Evolutionary conservation across 305 asterid species (phyloP).

Genomic region (Fraxinus sp.): DNA sequence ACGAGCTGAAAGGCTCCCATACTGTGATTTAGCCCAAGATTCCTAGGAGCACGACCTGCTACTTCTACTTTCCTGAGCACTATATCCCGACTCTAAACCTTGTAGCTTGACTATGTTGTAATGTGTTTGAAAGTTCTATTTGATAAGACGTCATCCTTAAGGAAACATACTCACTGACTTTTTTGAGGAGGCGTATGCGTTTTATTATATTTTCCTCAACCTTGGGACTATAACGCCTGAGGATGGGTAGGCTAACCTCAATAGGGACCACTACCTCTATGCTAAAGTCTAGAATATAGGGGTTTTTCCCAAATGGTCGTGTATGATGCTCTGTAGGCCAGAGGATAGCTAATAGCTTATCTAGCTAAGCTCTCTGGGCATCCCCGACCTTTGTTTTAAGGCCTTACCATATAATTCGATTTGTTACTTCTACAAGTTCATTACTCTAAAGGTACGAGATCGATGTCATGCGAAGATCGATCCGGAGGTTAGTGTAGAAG

Average conservation of each 20-base stretch:
- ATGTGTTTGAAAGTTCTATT: no score
- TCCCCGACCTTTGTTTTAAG: background rate
- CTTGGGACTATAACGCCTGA: background rate
- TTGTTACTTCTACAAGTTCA: background rate
- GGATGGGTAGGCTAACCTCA: background rate
- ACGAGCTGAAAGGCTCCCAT: no score
- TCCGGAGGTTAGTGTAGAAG: background rate
- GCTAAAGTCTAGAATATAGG: background rate
- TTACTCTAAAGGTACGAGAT: background rate
- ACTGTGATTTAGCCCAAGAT: background rate
- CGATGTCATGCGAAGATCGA: background rate
- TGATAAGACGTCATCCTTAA: no score
- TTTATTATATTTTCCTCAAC: background rate
- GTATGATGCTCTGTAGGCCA: background rate
- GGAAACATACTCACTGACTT: background rate
- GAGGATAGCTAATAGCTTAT: background rate
- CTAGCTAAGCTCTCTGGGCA: background rate
- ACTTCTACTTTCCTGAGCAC: background rate
- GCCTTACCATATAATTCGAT: background rate
- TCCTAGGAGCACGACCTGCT: background rate
- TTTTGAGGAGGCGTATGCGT: background rate
- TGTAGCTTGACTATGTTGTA: no score
- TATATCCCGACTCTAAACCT: no score
- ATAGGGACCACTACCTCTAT: background rate
- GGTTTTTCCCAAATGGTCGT: background rate